Conservation (phyloP, 2,329 filamentous ascomycete genomes). For the Myriosclerotinia scirpicola region DNA sequence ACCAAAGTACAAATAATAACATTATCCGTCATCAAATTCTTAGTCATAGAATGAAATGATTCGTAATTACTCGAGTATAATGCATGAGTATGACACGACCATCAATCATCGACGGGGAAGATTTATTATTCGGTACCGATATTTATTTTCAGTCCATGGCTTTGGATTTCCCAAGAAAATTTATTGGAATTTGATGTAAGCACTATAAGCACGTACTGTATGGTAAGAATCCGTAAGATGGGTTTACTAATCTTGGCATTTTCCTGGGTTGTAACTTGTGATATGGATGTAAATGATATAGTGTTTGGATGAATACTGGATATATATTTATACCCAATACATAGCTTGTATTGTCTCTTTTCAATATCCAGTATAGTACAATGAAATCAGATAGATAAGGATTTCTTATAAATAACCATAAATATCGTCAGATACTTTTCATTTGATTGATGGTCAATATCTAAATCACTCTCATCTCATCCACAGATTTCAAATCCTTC, state of each 20-base stretch:
- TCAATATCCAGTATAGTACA: too few species aligned
- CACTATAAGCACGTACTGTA: too few species aligned
- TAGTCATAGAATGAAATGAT: constrained; percentile 6
- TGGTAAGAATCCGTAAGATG: not conserved
- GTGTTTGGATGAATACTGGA: not conserved
- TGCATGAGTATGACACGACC: too few species aligned
- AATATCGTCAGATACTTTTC: not conserved
- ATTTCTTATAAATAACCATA: not conserved
- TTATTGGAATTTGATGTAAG: too few species aligned
- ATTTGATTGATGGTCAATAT: not conserved
- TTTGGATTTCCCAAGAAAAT: constrained; percentile 9
- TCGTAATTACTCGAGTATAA: not conserved
- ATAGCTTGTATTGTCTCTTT: too few species aligned
- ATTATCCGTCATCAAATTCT: constrained; percentile 2
- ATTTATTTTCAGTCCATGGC: constrained; percentile 5
- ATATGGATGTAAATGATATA: not conserved
- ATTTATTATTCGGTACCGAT: not conserved
- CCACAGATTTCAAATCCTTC: not conserved
- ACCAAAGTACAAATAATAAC: not conserved
- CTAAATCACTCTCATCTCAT: constrained; percentile 1
- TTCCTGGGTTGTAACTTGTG: not conserved
- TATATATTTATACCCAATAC: too few species aligned
- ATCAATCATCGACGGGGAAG: not conserved
- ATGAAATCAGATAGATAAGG: not conserved
- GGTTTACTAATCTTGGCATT: not conserved